Percentiles rank a stretch among this genome's conserved stretches.
These are phyloP conservation scores for Euphrasia confusa DNA, from an alignment of 257 asterid genomes.

Conservation along the genomic window DNA sequence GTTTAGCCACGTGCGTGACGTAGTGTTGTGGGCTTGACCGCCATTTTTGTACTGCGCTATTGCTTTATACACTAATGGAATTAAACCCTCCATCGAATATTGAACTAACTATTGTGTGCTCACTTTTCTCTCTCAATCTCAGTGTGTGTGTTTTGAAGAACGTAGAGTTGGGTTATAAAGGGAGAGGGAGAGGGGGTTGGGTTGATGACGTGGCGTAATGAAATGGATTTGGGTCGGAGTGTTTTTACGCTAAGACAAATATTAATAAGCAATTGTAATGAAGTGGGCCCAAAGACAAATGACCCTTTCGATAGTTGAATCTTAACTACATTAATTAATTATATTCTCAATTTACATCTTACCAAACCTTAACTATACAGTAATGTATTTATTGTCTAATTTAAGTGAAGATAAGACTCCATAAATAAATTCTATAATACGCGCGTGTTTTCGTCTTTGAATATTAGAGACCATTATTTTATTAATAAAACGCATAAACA, in stretches of 20 bases:
- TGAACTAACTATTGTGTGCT: not conserved
- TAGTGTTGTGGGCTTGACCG: slow-evolving; percentile 25
- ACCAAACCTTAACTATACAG: slow-evolving; percentile 37
- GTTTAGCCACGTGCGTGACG: slow-evolving; percentile 31
- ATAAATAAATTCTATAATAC: no score
- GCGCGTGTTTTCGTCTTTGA: no score
- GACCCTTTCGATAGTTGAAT: slow-evolving; percentile 36
- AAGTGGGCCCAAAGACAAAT: slow-evolving; percentile 7
- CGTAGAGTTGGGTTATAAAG: slow-evolving; percentile 26
- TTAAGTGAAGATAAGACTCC: no score
- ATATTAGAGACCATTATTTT: no score
- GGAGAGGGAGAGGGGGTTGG: not conserved
- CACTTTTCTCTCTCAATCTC: slow-evolving; percentile 10
- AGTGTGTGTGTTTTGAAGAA: slow-evolving; percentile 2
- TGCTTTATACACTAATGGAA: slow-evolving; percentile 77
- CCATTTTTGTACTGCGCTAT: slow-evolving; percentile 69
- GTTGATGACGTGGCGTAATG: slow-evolving; percentile 55
- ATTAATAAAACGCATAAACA: no score
- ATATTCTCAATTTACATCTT: slow-evolving; percentile 38
- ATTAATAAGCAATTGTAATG: slow-evolving; percentile 18
- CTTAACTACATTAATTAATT: slow-evolving; percentile 31
- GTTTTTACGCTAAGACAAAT: slow-evolving; percentile 45
- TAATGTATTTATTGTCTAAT: no score
- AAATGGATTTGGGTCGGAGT: slow-evolving; percentile 30
- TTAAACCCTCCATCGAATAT: slow-evolving; percentile 71